Evolutionary conservation across 2,329 filamentous ascomycete species (phyloP), one percentile per base, ranked within the genome.

Genomic region (Colletotrichum sansevieriae): DNA sequence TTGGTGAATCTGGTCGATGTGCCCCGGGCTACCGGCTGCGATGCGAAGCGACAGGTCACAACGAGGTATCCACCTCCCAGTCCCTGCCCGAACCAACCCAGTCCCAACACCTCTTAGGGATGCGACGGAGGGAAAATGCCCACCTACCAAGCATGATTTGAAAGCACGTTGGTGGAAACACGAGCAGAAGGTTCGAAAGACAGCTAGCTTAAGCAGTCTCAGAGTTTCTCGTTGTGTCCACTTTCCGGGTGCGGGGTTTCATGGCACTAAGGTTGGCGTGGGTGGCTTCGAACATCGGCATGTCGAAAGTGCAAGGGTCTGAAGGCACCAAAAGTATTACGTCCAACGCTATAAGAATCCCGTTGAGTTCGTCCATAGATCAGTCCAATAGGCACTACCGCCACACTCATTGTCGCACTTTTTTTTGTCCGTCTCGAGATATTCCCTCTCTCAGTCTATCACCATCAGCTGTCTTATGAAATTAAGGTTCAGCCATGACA

Each of bases 241-340:
- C 66, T 51, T 66, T 66, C 62, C 49, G 62, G 25, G 63, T 69
- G 66, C 66, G 66, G 66, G 66, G 66, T 60, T 69, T 47, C 43
- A 49, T 55, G 10, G 66, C 66, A 69, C 66, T 61, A 55, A 18
- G 18, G 18, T 18, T 18, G 55, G 47, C 39, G 41, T 56, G 8
- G 65, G 41, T 56, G 8, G 65, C 55, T 41, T 65, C 35, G 47
- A 56, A 44, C 41, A 43, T 60, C 65, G 66, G 66, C 66, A 69
- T 64, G 10, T 68, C 46, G 55, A 55, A 65, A 57, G 35, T 35
- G 51, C 63, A 61, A 61, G 56, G 54, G 47, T 68, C 62, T 41
- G 33, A 41, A 59, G 29, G n/a, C 15, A 55, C 6, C 47, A 59
- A 54, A 35, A 10, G 49, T 61, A 12, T 43, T 25, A 51, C 56